Conservation (phyloP, 1,139 yeast species). For the Hyphopichia burtonii region DNA sequence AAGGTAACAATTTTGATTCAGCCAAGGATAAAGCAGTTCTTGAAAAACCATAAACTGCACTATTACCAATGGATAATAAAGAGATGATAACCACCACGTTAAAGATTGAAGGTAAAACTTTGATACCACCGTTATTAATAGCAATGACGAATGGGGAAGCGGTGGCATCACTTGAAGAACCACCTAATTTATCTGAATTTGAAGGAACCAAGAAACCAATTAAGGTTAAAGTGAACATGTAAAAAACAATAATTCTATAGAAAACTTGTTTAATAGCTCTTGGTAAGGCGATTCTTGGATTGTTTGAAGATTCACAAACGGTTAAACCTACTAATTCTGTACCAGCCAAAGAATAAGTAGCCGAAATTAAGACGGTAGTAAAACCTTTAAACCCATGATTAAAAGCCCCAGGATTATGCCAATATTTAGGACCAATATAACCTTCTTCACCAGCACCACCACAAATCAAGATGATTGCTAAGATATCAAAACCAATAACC, state of each 20-base stretch:
- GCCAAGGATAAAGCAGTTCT: slow-evolving; percentile 42
- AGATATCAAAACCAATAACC: slow-evolving; percentile 62
- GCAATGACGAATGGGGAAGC: slow-evolving; percentile 48
- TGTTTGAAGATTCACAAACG: slow-evolving; percentile 34
- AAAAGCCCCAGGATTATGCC: slow-evolving; percentile 64
- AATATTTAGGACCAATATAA: slow-evolving; percentile 54
- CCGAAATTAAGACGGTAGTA: slow-evolving; percentile 39
- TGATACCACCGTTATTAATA: slow-evolving; percentile 40
- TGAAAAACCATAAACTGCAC: slow-evolving; percentile 46
- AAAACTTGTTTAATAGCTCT: slow-evolving; percentile 45
- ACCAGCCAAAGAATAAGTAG: slow-evolving; percentile 46
- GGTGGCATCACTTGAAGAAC: slow-evolving; percentile 27
- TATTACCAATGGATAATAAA: slow-evolving; percentile 45
- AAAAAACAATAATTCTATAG: slow-evolving; percentile 42
- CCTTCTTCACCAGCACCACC: slow-evolving; percentile 67
- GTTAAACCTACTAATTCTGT: slow-evolving; percentile 46
- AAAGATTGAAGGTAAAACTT: slow-evolving; percentile 42
- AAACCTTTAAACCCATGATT: slow-evolving; percentile 61
- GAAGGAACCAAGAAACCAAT: slow-evolving; percentile 42
- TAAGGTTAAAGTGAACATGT: slow-evolving; percentile 40
- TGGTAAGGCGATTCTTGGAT: slow-evolving; percentile 40
- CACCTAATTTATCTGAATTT: slow-evolving; percentile 28
- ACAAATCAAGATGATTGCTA: slow-evolving; percentile 66
- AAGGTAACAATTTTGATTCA: slow-evolving; percentile 42
- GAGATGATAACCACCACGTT: slow-evolving; percentile 42